Conservation (phyloP, 2,329 filamentous ascomycete genomes). For the Exophiala sp. region DNA sequence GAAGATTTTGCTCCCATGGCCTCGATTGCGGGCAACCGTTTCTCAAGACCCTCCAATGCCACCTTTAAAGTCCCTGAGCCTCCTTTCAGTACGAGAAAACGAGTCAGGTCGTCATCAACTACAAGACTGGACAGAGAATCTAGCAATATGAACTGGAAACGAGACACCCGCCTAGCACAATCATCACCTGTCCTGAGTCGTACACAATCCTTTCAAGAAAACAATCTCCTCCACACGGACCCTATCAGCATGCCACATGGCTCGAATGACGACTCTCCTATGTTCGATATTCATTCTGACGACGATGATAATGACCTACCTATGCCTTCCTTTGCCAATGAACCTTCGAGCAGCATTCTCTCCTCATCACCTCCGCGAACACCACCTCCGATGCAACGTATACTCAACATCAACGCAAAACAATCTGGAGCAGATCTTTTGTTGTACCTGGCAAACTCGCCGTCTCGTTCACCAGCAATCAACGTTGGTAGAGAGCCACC, state of each 20-base stretch:
- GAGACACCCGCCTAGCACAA: slow-evolving; percentile 70
- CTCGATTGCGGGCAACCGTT: slow-evolving; percentile 54
- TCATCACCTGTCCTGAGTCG: slow-evolving; percentile 78
- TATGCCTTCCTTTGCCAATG: slow-evolving; percentile 65
- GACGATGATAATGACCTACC: slow-evolving; percentile 83
- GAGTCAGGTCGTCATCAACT: slow-evolving; percentile 66
- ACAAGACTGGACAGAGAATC: slow-evolving; percentile 50
- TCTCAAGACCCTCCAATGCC: slow-evolving; percentile 31
- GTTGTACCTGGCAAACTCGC: slow-evolving; percentile 84
- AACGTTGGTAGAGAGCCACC: slow-evolving; percentile 60
- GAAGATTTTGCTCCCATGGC: slow-evolving; percentile 64
- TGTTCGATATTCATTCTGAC: slow-evolving; percentile 41
- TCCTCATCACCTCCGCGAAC: slow-evolving; percentile 82
- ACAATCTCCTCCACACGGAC: slow-evolving; percentile 73
- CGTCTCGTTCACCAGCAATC: slow-evolving; percentile 64
- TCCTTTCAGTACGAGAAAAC: slow-evolving; percentile 55
- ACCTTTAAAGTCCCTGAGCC: slow-evolving; percentile 42
- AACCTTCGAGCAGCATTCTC: slow-evolving; percentile 43
- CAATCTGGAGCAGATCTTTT: slow-evolving; percentile 80
- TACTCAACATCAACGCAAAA: slow-evolving; percentile 51
- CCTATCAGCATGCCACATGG: slow-evolving; percentile 59
- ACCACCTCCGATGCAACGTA: slow-evolving; percentile 61
- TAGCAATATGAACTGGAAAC: slow-evolving; percentile 67
- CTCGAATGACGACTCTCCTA: slow-evolving; percentile 36
- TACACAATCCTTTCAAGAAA: slow-evolving; percentile 66